Evolutionary conservation across 768 basidiomycete genomes (phyloP), one percentile per base, ranked within the genome.

Genomic region (Termitomyces sp.): DNA sequence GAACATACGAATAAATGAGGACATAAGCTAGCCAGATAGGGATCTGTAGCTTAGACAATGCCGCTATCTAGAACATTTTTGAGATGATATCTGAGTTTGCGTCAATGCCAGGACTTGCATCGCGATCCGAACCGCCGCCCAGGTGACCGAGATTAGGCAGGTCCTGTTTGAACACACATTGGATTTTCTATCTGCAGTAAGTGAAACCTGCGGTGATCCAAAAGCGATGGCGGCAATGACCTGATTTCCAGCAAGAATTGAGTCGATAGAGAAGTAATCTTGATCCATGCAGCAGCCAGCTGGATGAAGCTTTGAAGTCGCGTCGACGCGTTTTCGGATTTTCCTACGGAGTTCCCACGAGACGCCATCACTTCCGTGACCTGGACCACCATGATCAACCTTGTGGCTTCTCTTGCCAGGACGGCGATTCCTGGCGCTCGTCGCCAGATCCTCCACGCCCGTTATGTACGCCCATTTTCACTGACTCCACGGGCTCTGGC

Each of bases 1-100:
- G 38, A 51, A 44, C 58, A 52, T 9, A 94, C 91, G 91, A 90
- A 68, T 88, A 88, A 53, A 94, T 84, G 58, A 96, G 80, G 57
- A 89, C 91, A 66, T 94, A 91, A 0, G 90, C 92, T 54, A 98
- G 81, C 96, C 96, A 98, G 65, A 95, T 84, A 3, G 96, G 94
- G 11, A 98, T 78, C 65, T 91, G 89, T 2, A 90, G 76, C 71
- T 94, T 96, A 69, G 85, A 87, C 35, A 82, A 75, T 15, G 86
- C 80, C 61, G 88, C 84, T 60, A 98, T 92, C 95, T 97, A 42
- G 33, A 33, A 35, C 7, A 40, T 48, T 53, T 12, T 5, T 59
- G 45, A 64, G 58, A 57, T 20, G 22, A 13, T 44, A 46, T 39
- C 11, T 7, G 13, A 65, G 38, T 35, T 32, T 42, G 60, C 18